Base-by-base conservation (phyloP, 2,329 filamentous ascomycete species). In the Metarhizium robertsii region DNA sequence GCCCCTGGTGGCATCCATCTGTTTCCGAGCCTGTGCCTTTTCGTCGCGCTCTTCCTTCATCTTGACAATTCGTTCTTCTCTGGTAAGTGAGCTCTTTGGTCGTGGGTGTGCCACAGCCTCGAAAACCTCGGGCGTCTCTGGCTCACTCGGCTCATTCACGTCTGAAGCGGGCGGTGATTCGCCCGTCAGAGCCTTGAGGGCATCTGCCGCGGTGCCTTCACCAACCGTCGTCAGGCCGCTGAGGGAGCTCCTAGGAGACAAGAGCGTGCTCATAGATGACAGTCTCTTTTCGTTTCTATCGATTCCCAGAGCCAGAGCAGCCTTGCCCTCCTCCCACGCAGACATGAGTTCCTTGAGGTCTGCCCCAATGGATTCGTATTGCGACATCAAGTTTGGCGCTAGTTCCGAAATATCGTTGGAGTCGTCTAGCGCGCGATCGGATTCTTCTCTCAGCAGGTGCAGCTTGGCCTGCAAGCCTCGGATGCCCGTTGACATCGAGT, bases 401-500 rank as follows among this genome's bases (percentile, higher is more conserved):
- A 96, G 79, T 61, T 95, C 88, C 4, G 84, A 83, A 18, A 89
- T 83, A 62, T 86, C 83, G 57, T 79, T 78, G 42, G 88, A 84
- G 62, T 87, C 84, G 64, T 95, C 88, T 32, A 96, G 72, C 47
- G 84, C 84, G 58, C 83, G 83, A 65, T 89, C 90, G 0, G 91
- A 95, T 69, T 96, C 91, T 69, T 99, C 94, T 52, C 90, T 85
- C 54, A 97, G 74, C 7, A 99, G 78, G 58, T 95, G 91, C 75
- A 99, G 84, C 70, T 97, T 99, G 40, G 94, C 94, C 71, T 97
- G 92, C 51, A 99, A 78, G 11, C 90, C 89, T 32, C 92, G 86
- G 58, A 97, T 95, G 16, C 91, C 92, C 55, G 91, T 89, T 0
- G 91, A 96, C 38, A 99, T 78, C 1, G 88, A 88, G 65, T 89